Base-by-base conservation (phyloP, 768 basidiomycete genomes). In the Collybia sordida region DNA sequence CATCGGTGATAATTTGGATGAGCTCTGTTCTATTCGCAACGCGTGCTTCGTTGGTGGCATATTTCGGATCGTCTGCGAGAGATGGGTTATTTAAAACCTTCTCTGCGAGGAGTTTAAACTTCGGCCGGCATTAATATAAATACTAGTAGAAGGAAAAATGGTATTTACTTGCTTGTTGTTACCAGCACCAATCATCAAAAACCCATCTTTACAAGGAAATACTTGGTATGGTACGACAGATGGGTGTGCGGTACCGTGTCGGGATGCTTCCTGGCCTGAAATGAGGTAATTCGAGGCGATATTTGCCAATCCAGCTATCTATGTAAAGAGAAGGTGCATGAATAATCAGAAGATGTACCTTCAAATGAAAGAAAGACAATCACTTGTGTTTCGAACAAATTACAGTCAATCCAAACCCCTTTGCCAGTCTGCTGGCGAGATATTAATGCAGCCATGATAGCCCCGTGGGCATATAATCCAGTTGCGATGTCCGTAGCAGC, bases 231-330 rank as follows among this genome's bases (percentile, higher is more conserved):
- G 93, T 6, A 94, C 95, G 59, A 98, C 87, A 15, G 91, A 93
- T 12, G 95, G 90, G 65, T 98, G 95, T 0, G 90, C 82, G 23
- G 95, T 97, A n/a, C 95, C 95, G 65, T 92, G 85, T 47, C 95
- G 75, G 25, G 78, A 75, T 19, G 88, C 95, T 65, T 94, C 90
- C 64, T 86, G 70, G 14, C 86, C 89, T 9, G 90, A 80, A 47
- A 97, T 87, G 47, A 98, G 82, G 72, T 91, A 96, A 70, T 95
- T 96, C 14, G 90, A 92, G 2, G 90, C 94, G 51, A 97, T 90
- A 62, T 96, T 96, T 1, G 86, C 92, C 4, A 97, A 80, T 15
- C 91, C 91, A 14, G 94, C 92, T 42, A 97, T 80, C 91, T 96
- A 60, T 7, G 23, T n/a, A 17, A 42, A 27, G 9, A 7, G 25